Conservation (phyloP, 768 basidiomycete species). For the Psilocybe tampanensis region DNA sequence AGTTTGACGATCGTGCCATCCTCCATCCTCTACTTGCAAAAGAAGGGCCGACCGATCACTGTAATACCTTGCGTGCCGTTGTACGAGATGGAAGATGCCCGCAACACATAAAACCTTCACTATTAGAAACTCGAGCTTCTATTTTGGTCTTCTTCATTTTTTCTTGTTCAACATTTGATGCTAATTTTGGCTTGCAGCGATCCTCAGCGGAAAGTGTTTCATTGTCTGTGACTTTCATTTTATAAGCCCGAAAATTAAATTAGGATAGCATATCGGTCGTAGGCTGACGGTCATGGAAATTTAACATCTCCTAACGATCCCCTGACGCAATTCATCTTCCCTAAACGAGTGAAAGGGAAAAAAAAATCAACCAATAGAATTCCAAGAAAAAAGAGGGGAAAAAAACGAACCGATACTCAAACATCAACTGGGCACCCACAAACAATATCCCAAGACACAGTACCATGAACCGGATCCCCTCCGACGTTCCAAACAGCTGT, state of each 20-base stretch:
- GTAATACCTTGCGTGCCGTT: too few species aligned
- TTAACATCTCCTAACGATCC: slow-evolving; percentile 19
- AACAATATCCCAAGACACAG: slow-evolving; percentile 69
- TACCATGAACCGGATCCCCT: slow-evolving; percentile 69
- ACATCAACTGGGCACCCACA: slow-evolving; percentile 88
- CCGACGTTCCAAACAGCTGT: slow-evolving; percentile 63
- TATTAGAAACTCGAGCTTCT: background rate
- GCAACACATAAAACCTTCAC: too few species aligned
- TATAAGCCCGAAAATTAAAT: too few species aligned
- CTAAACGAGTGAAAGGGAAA: slow-evolving; percentile 32
- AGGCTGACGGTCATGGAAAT: background rate
- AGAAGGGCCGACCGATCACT: too few species aligned
- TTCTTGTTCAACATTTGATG: background rate
- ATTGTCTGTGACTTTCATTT: too few species aligned
- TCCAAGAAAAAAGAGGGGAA: background rate
- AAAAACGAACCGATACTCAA: slow-evolving; percentile 82
- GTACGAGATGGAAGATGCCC: too few species aligned
- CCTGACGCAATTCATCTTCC: slow-evolving; percentile 69
- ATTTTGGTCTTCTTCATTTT: background rate
- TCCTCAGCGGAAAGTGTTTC: too few species aligned
- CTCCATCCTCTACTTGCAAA: too few species aligned
- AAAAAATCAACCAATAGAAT: background rate
- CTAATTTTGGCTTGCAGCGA: background rate
- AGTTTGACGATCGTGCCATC: too few species aligned
- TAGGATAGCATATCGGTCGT: too few species aligned